Evolutionary conservation across 192 early-diverging fungal genomes (phyloP).

Genomic region (Glomus cerebriforme): DNA sequence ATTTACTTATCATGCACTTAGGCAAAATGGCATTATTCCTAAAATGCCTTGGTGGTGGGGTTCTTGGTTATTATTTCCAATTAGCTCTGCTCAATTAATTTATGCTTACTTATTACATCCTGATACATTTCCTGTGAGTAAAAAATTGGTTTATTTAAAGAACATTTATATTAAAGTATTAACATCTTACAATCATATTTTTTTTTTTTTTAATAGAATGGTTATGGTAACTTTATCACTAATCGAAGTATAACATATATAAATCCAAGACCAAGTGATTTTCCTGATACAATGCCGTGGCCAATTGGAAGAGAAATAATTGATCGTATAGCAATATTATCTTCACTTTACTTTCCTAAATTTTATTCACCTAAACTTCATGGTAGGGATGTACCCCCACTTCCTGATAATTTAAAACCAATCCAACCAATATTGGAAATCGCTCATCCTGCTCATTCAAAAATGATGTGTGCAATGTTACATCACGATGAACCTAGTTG

Average conservation of each 20-base stretch:
- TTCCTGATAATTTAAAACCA: constrained; percentile 8
- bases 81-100: constrained; percentile 25
- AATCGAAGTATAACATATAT: constrained; percentile 5
- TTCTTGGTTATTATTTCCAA: constrained; percentile 26
- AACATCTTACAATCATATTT: background rate
- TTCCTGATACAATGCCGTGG: constrained; percentile 8
- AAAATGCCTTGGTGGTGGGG: constrained; percentile 26
- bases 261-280: constrained; percentile 13
- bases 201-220: background rate
- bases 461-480: constrained; percentile 25
- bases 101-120: constrained; percentile 22
- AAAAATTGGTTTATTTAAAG: background rate
- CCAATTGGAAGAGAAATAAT: constrained; percentile 18
- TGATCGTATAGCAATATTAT: constrained; percentile 7
- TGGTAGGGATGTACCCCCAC: constrained; percentile 11
- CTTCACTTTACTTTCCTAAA: constrained; percentile 19
- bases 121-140: constrained; percentile 23
- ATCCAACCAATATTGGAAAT: constrained; percentile 26
- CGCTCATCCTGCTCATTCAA: constrained; percentile 21
- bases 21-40: constrained; percentile 21
- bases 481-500: constrained; percentile 28
- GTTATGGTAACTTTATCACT: constrained; percentile 8
- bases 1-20: constrained; percentile 9
- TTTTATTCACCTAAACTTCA: constrained; percentile 26
- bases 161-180: background rate